A percentile compares a stretch with the other conserved stretches of the same genome.
Conservation (phyloP, 371 early-diverging fungal species). For the Mortierella sp. region DNA sequence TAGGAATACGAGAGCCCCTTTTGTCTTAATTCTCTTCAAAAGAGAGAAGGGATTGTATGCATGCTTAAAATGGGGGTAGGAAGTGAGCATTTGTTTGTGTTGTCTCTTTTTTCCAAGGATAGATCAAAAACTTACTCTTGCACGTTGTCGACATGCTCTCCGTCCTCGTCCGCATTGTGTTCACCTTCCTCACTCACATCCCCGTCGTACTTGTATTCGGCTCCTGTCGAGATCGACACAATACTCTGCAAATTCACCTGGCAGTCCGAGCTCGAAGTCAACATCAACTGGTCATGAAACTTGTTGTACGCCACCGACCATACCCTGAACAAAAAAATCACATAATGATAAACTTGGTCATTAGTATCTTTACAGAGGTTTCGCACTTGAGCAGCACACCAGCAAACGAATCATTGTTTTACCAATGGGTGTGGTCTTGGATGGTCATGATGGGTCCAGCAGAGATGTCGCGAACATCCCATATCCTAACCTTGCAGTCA, state of each 20-base stretch:
- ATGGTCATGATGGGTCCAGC: slow-evolving; percentile 70
- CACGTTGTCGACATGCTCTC: slow-evolving; percentile 33
- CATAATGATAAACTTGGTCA: neutral
- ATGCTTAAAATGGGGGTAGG: slow-evolving; percentile 4
- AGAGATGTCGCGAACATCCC: slow-evolving; percentile 80
- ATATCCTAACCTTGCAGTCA: slow-evolving; percentile 85
- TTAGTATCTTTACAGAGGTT: neutral
- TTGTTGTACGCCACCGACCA: slow-evolving; percentile 88
- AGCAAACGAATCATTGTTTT: slow-evolving; percentile 5
- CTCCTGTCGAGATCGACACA: slow-evolving; percentile 86
- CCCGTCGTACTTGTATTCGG: slow-evolving; percentile 62
- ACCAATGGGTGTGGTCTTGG: slow-evolving; percentile 90
- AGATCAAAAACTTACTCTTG: slow-evolving; percentile 32
- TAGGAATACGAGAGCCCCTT: slow-evolving; percentile 5
- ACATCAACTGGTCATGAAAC: slow-evolving; percentile 90
- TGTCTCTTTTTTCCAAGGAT: neutral
- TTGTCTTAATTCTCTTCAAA: neutral
- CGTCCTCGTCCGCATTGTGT: slow-evolving; percentile 36
- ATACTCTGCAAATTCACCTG: slow-evolving; percentile 87
- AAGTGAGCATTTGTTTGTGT: slow-evolving; percentile 2
- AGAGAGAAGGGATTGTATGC: slow-evolving; percentile 2
- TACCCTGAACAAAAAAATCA: slow-evolving; percentile 66
- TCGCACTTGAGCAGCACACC: neutral
- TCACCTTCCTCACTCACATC: slow-evolving; percentile 49
- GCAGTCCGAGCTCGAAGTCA: slow-evolving; percentile 88